phyloP scores from a whole-genome alignment of 2,329 filamentous ascomycete species.

The Monosporascus sp. region DNA sequence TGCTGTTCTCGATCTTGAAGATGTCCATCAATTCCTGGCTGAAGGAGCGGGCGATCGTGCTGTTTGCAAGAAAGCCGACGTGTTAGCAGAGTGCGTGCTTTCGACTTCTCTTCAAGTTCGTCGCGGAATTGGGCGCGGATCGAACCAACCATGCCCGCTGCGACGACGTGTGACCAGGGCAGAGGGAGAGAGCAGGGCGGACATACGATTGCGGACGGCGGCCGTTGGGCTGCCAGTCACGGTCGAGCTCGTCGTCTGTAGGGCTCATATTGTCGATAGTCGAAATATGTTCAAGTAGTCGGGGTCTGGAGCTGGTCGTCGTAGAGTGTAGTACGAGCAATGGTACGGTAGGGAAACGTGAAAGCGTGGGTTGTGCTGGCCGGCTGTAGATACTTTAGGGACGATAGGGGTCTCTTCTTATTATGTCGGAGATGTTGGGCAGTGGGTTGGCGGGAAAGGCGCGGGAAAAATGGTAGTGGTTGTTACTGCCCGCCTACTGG shows the following conservation, averaged over 20 bases:
- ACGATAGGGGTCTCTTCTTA: too few species aligned
- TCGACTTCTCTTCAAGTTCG: background rate
- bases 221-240: slow-evolving; percentile 74
- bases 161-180: too few species aligned
- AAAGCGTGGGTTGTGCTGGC: background rate
- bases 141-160: too few species aligned
- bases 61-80: slow-evolving; percentile 32
- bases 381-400: background rate
- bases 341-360: too few species aligned
- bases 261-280: slow-evolving; percentile 25
- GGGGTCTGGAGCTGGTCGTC: background rate
- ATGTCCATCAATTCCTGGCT: slow-evolving; percentile 81
- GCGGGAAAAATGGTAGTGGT: too few species aligned
- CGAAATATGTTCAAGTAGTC: background rate
- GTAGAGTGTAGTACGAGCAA: too few species aligned
- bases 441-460: too few species aligned
- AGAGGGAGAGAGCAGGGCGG: slow-evolving; percentile 49
- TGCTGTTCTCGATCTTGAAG: slow-evolving; percentile 77
- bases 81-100: slow-evolving; percentile 16
- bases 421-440: too few species aligned
- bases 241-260: slow-evolving; percentile 66
- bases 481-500: too few species aligned
- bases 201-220: slow-evolving; percentile 80
- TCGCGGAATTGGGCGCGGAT: too few species aligned
- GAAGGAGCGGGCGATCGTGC: slow-evolving; percentile 83